Conservation (phyloP, 768 basidiomycete genomes). For the Chiua virens region DNA sequence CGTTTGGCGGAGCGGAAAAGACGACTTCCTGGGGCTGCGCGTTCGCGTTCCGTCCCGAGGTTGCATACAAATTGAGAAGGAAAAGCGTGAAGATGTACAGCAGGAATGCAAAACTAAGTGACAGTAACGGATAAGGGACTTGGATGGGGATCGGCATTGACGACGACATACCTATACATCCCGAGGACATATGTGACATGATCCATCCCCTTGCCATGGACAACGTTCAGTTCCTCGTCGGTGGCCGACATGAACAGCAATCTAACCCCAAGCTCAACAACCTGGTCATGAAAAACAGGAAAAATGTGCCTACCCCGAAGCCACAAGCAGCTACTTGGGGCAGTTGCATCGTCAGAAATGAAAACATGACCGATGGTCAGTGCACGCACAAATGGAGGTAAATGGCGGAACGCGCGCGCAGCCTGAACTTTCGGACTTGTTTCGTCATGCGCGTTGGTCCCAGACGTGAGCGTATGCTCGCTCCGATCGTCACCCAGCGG, state of each 20-base stretch:
- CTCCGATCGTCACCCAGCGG: slow-evolving; percentile 52
- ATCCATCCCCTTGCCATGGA: slow-evolving; percentile 76
- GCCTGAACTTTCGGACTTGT: slow-evolving; percentile 35
- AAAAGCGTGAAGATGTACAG: slow-evolving; percentile 72
- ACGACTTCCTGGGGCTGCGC: slow-evolving; percentile 6
- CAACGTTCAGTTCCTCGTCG: slow-evolving; percentile 80
- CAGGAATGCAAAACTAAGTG: slow-evolving; percentile 65
- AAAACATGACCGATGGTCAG: neutral
- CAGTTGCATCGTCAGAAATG: slow-evolving; percentile 1
- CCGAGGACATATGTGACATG: slow-evolving; percentile 88
- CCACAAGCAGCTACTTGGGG: slow-evolving; percentile 58
- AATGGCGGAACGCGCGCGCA: slow-evolving; percentile 71
- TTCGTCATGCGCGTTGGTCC: slow-evolving; percentile 13
- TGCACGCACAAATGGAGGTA: slow-evolving; percentile 82
- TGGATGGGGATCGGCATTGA: neutral
- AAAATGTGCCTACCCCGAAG: slow-evolving; percentile 56
- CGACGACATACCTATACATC: slow-evolving; percentile 64
- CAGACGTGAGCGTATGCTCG: slow-evolving; percentile 64
- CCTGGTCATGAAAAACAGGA: neutral
- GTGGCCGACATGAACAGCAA: slow-evolving; percentile 91
- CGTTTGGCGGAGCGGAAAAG: slow-evolving; percentile 26
- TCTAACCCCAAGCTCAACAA: slow-evolving; percentile 35
- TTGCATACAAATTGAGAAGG: slow-evolving; percentile 68
- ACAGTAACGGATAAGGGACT: slow-evolving; percentile 35
- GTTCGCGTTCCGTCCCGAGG: slow-evolving; percentile 58